Percentiles rank a stretch among this genome's conserved stretches.
Conservation (phyloP, 75 land plant genomes). For the Pseudotsuga menziesii region DNA sequence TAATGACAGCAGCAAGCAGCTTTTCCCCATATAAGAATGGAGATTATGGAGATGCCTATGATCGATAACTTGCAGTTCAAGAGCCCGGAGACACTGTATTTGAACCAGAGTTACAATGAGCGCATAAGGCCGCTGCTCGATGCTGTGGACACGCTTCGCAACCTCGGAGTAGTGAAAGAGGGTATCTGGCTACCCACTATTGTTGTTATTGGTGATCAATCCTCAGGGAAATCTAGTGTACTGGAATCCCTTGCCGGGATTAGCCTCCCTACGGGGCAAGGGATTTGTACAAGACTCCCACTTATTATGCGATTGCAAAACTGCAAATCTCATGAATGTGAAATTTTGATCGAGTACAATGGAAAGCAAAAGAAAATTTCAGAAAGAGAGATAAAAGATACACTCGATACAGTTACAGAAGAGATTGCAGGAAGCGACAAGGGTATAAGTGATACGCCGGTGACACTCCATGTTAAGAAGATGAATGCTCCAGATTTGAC, state of each 20-base stretch:
- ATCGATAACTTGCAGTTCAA: no score
- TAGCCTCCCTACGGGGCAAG: constrained; percentile 47
- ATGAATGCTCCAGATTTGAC: constrained; percentile 24
- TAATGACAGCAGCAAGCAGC: no score
- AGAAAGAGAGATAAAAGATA: constrained; percentile 20
- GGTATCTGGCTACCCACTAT: constrained; percentile 62
- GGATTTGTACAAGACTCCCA: constrained; percentile 60
- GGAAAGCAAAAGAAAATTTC: neutral
- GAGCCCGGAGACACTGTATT: no score
- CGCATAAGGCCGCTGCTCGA: constrained; percentile 47
- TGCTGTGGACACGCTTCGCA: constrained; percentile 43
- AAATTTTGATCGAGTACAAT: constrained; percentile 4
- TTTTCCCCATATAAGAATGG: no score
- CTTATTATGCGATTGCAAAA: constrained; percentile 43
- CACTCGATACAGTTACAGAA: constrained; percentile 17
- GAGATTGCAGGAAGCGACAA: constrained; percentile 18
- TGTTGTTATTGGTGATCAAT: constrained; percentile 65
- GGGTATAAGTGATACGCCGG: constrained; percentile 20
- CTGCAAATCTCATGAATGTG: neutral
- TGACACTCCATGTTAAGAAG: constrained; percentile 23
- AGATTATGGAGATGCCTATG: no score
- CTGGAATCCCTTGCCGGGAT: constrained; percentile 58
- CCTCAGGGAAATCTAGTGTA: constrained; percentile 57
- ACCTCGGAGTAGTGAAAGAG: constrained; percentile 35
- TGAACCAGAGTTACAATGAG: constrained; percentile 23